Evolutionary conservation across 2,329 filamentous ascomycete species (phyloP).

Genomic region (Fusarium chuoi): DNA sequence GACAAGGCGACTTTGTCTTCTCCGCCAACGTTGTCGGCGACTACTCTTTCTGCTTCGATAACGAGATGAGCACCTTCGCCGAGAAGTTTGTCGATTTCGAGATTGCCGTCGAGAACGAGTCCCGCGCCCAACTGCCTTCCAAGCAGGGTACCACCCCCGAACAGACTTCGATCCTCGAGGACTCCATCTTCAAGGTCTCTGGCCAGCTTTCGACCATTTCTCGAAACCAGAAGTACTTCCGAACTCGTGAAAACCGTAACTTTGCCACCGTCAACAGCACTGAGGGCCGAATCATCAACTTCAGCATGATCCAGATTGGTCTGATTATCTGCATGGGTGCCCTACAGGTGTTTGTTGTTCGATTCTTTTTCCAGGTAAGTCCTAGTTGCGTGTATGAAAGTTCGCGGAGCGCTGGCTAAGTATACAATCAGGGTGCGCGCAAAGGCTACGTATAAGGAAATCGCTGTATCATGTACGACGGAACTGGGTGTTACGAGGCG

Average conservation of each 20-base stretch:
- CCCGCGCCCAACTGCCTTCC: constrained; percentile 81
- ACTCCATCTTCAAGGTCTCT: constrained; percentile 95
- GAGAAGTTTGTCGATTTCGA: constrained; percentile 99
- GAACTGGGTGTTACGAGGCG: constrained; percentile 47
- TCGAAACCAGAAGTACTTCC: constrained; percentile 99
- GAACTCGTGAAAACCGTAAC: constrained; percentile 97
- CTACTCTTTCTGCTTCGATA: constrained; percentile 98
- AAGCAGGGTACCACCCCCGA: constrained; percentile 90
- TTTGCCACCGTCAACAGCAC: constrained; percentile 98
- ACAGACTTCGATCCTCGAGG: constrained; percentile 88
- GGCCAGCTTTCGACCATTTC: constrained; percentile 93
- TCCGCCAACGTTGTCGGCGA: constrained; percentile 88
- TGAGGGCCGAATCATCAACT: constrained; percentile 95
- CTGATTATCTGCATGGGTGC: constrained; percentile 96
- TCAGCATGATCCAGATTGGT: constrained; percentile 90
- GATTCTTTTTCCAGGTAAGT: constrained; percentile 95
- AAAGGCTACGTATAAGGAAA: constrained; percentile 73
- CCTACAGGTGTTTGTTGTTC: constrained; percentile 94
- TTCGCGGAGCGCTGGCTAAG: constrained; percentile 10
- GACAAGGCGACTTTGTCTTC: constrained; percentile 98
- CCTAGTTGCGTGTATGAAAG: too few species aligned
- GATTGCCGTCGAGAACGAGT: constrained; percentile 94
- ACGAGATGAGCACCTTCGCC: constrained; percentile 96
- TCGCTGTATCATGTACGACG: constrained; percentile 32
- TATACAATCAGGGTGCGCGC: constrained; percentile 64